Percentiles rank a stretch among this genome's conserved stretches.
Evolutionary conservation across 1,284 basidiomycete species (phyloP).

Genomic region (Rhodotorula sp.): DNA sequence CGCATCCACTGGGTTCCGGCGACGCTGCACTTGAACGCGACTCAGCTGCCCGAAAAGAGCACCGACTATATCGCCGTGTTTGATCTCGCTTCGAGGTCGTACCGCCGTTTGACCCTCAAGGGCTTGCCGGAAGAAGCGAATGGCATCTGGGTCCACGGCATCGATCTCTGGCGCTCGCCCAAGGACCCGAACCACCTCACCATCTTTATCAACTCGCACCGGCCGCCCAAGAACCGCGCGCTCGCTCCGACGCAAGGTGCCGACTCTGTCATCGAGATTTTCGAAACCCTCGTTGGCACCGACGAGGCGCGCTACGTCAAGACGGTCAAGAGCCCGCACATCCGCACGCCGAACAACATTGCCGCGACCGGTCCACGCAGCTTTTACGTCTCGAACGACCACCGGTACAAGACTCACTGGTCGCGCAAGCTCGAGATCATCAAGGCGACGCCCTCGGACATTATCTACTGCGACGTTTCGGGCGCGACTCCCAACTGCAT

Average conservation of each 20-base stretch:
- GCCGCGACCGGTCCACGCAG: conserved; percentile 57
- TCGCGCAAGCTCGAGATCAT: conserved; percentile 14
- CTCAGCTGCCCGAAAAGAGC: conserved; percentile 41
- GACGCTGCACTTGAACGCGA: conserved; percentile 48
- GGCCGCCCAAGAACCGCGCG: conserved; percentile 52
- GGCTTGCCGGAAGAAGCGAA: conserved; percentile 14
- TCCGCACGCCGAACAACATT: conserved; percentile 68
- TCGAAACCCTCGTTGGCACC: conserved; percentile 58
- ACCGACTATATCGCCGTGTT: conserved; percentile 65
- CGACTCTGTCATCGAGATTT: conserved; percentile 69
- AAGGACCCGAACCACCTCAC: conserved; percentile 58
- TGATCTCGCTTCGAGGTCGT: conserved; percentile 46
- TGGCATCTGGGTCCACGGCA: conserved; percentile 62
- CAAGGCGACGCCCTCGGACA: conserved; percentile 23
- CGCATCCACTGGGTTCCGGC: conserved; percentile 62
- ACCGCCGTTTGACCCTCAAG: conserved; percentile 8
- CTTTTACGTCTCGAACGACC: conserved; percentile 67
- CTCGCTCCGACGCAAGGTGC: conserved; percentile 59
- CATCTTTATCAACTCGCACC: conserved; percentile 68
- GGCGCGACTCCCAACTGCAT: conserved; percentile 18
- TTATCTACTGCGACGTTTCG: conserved; percentile 38
- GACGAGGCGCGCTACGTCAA: conserved; percentile 57
- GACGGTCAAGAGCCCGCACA: conserved; percentile 60
- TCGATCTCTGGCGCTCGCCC: conserved; percentile 64
- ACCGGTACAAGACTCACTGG: conserved; percentile 56